Evolutionary conservation across 805 yeast genomes (phyloP), one percentile per base, ranked within the genome.

Genomic region (Saturnispora sekii): DNA sequence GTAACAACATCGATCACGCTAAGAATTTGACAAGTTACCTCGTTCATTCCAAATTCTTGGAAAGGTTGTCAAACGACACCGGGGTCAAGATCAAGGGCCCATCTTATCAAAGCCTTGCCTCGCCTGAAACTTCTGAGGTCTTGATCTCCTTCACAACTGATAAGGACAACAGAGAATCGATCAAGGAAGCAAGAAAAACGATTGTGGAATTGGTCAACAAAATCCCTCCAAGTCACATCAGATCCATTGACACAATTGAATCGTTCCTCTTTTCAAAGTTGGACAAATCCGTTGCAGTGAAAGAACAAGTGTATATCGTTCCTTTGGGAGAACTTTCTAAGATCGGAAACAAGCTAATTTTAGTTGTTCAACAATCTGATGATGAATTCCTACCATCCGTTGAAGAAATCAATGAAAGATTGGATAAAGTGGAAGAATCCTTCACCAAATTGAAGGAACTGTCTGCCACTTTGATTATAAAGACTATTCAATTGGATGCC

Each of bases 1-100:
- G 87, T 56, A 85, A 84, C 51, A 77, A 85, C 58, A 58, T 76
- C 43, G 61, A 67, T 14, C 97, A 93, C 56, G 96, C 95, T 9
- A 76, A 77, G 49, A 73, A 79, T 35, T 69, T 93, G 46, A 81
- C 87, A 36, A 71, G 81, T 10, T 84, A 71, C 60, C 81, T 93
- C 52, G 60, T 65, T 44, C 68, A 73, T 49, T 67, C 76, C 47
- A 73, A 75, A 30, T 59, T 67, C 32, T 72, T 82, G 51, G 60
- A 63, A 54, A 57, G 67, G 52, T 56, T 74, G 60, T 57, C 81
- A 62, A 47, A 57, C 46, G 57, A 63, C 34, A 49, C 60, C 47
- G 59, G 62, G 35, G 76, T 79, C 17, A 66, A 63, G 39, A 64
- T 81, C 38, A 55, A 64, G 29, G 64, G 70, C 34, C 82, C 84